Percentiles rank a stretch among this genome's conserved stretches.
phyloP scores from a whole-genome alignment of 1,284 basidiomycete species.

The Trametes polyzona region DNA sequence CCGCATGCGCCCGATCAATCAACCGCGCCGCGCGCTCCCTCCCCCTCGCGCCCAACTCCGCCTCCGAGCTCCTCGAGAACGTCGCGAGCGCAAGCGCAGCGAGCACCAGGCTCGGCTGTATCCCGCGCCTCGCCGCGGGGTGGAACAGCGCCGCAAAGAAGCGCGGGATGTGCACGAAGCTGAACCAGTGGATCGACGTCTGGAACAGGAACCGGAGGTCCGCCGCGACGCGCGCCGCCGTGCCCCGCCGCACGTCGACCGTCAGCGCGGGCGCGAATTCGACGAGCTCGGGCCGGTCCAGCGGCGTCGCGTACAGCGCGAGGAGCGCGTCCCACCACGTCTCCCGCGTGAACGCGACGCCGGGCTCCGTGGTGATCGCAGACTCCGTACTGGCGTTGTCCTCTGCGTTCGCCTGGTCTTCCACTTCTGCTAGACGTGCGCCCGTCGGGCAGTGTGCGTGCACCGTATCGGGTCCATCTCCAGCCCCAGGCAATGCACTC shows the following conservation, averaged over 20 bases:
- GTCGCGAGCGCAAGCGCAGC: constrained; percentile 67
- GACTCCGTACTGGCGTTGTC: constrained; percentile 26
- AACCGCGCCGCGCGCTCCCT: constrained; percentile 58
- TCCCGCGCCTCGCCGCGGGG: constrained; percentile 48
- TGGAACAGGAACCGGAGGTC: constrained; percentile 68
- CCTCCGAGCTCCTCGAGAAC: constrained; percentile 70
- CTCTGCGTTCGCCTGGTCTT: background rate
- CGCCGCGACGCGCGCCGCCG: constrained; percentile 48
- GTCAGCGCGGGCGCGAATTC: constrained; percentile 33
- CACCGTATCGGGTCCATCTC: too few species aligned
- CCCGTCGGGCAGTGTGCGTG: too few species aligned
- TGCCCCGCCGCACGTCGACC: constrained; percentile 45
- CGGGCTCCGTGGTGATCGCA: constrained; percentile 26
- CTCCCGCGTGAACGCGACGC: constrained; percentile 22
- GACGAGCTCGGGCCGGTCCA: background rate
- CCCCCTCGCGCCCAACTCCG: constrained; percentile 46
- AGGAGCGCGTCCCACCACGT: constrained; percentile 27
- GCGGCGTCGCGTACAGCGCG: constrained; percentile 31
- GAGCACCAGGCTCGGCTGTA: constrained; percentile 71
- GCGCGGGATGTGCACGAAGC: constrained; percentile 68
- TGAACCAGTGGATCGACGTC: constrained; percentile 67
- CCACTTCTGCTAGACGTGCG: too few species aligned
- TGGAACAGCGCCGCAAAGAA: constrained; percentile 65
- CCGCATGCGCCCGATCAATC: constrained; percentile 65
- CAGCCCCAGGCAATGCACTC: too few species aligned